Percentiles rank a stretch among this genome's conserved stretches.
These are phyloP conservation scores for Aspergillus transmontanensis DNA, from an alignment of 2,329 filamentous ascomycete genomes.

Conservation along the genomic window DNA sequence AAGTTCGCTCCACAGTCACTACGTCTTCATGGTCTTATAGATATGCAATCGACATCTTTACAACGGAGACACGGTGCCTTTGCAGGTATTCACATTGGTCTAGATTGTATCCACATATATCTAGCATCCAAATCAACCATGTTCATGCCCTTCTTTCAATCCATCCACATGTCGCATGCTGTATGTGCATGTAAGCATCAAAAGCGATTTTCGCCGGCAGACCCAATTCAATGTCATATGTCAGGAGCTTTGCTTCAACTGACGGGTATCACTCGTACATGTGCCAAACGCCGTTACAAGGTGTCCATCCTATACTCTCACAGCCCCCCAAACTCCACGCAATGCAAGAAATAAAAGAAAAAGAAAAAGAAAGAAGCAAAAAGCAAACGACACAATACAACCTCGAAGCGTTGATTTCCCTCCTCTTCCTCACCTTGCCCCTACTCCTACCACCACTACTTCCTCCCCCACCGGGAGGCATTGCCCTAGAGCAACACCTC, in stretches of 20 bases:
- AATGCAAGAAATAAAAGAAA: not conserved
- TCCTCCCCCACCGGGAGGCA: not conserved
- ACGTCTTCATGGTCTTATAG: not conserved
- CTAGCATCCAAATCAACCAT: not conserved
- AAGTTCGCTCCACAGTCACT: not conserved
- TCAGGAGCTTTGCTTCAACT: constrained; percentile 26
- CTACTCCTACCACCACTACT: too few relatives aligned
- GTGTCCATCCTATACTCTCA: not conserved
- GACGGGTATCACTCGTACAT: constrained; percentile 22
- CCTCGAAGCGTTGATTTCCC: not conserved
- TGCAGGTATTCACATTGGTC: not conserved
- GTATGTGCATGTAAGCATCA: not conserved
- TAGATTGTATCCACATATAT: not conserved
- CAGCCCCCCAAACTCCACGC: not conserved
- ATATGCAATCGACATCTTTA: not conserved
- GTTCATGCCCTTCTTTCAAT: not conserved
- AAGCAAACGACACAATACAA: not conserved
- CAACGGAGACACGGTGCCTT: not conserved
- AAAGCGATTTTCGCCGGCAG: not conserved
- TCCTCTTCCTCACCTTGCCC: not conserved
- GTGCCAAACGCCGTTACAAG: constrained; percentile 4
- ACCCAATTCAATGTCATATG: constrained; percentile 7
- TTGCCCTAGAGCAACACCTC: constrained; percentile 24
- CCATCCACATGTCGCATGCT: not conserved
- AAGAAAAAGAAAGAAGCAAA: not conserved